Percentiles rank a stretch among this genome's conserved stretches.
Evolutionary conservation across 495 filamentous ascomycete genomes (phyloP).

Genomic region (Aspergillus indologenus): DNA sequence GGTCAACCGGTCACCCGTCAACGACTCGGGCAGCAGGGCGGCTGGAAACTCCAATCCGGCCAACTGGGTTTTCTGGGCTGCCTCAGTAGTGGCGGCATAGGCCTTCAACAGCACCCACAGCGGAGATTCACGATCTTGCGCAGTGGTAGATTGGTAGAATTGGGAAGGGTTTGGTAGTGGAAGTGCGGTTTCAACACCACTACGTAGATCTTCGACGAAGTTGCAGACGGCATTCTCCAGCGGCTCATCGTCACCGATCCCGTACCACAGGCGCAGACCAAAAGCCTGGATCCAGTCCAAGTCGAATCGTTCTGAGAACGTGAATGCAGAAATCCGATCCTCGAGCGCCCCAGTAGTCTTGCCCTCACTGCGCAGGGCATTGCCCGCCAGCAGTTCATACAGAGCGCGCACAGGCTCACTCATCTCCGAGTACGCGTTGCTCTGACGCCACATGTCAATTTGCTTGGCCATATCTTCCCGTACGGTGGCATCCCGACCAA

Average conservation of each 20-base stretch:
- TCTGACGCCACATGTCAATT: constrained; percentile 77
- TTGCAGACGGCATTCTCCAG: constrained; percentile 66
- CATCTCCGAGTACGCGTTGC: constrained; percentile 79
- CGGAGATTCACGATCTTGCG: constrained; percentile 61
- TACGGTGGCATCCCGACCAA: constrained; percentile 63
- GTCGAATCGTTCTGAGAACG: constrained; percentile 74
- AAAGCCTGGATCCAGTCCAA: constrained; percentile 93
- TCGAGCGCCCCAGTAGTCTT: constrained; percentile 61
- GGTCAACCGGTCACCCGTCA: constrained; percentile 67
- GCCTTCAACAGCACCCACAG: constrained; percentile 83
- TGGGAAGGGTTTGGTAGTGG: constrained; percentile 59
- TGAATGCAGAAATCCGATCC: constrained; percentile 71
- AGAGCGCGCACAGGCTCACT: constrained; percentile 79
- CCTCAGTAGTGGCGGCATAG: constrained; percentile 54
- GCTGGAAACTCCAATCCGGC: constrained; percentile 31
- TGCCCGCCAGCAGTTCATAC: constrained; percentile 86
- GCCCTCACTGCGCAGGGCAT: constrained; percentile 75
- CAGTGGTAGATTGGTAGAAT: constrained; percentile 47
- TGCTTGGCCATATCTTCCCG: constrained; percentile 71
- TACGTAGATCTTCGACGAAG: constrained; percentile 65
- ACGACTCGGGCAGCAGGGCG: constrained; percentile 42
- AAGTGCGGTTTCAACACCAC: constrained; percentile 55
- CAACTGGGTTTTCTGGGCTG: constrained; percentile 13
- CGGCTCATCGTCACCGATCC: constrained; percentile 60
- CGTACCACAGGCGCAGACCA: constrained; percentile 85